A percentile compares a stretch with the other conserved stretches of the same genome.
phyloP scores from a whole-genome alignment of 192 early-diverging fungal species.

The Entomortierella parvispora region DNA sequence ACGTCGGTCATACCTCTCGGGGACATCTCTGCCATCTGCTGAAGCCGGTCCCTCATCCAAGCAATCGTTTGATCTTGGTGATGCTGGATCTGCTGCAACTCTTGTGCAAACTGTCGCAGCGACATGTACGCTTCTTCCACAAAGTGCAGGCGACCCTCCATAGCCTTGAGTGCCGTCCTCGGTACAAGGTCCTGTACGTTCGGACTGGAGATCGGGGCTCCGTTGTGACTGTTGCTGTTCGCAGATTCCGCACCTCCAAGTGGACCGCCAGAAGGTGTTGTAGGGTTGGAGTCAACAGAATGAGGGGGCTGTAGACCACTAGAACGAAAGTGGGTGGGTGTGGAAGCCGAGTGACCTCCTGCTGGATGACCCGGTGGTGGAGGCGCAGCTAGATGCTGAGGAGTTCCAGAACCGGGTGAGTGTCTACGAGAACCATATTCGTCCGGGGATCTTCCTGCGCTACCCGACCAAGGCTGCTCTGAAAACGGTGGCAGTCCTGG shows the following conservation, averaged over 20 bases:
- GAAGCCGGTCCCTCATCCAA: slow-evolving; percentile 48
- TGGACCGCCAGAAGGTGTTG: too few species aligned
- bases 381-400: too few species aligned
- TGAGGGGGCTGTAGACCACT: too few species aligned
- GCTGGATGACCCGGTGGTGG: too few species aligned
- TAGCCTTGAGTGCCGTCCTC: slow-evolving; percentile 9
- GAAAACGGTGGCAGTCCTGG: slow-evolving; percentile 6
- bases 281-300: too few species aligned
- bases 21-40: slow-evolving; percentile 23
- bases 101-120: slow-evolving; percentile 33
- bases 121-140: slow-evolving; percentile 48
- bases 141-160: slow-evolving; percentile 33
- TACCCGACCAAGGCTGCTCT: slow-evolving; percentile 14
- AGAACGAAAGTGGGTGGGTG: too few species aligned
- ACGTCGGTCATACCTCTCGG: slow-evolving; percentile 23
- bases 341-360: too few species aligned
- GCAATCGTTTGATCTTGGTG: slow-evolving; percentile 43
- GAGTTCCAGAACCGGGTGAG: background rate
- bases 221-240: background rate
- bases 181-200: slow-evolving; percentile 27
- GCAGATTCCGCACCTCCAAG: slow-evolving; percentile 1
- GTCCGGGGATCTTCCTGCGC: background rate
- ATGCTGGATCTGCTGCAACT: slow-evolving; percentile 35
- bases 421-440: background rate
- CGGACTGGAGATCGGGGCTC: slow-evolving; percentile 2